Conservation (phyloP, 805 yeast species). For the Nakazawaea sp. region DNA sequence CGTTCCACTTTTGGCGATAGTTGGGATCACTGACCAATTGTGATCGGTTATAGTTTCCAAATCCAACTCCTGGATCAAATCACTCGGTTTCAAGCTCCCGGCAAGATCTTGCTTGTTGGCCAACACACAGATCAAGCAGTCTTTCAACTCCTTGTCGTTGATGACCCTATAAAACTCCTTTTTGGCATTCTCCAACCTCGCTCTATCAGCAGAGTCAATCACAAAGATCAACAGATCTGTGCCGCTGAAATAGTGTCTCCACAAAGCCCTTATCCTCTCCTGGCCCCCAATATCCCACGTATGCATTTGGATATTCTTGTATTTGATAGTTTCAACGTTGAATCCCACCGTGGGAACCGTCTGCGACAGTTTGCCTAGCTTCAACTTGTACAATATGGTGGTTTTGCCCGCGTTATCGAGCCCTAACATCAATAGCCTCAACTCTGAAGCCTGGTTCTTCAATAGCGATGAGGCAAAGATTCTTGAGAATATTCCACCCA, state of each 20-base stretch:
- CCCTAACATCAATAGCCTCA: slow-evolving; percentile 79
- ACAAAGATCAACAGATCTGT: slow-evolving; percentile 90
- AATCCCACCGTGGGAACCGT: slow-evolving; percentile 94
- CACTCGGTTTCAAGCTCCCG: slow-evolving; percentile 69
- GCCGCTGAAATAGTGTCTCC: slow-evolving; percentile 95
- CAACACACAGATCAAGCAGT: slow-evolving; percentile 72
- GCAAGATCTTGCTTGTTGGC: slow-evolving; percentile 85
- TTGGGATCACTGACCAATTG: slow-evolving; percentile 87
- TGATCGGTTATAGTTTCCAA: slow-evolving; percentile 57
- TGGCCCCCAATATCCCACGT: slow-evolving; percentile 98
- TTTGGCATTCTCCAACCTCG: slow-evolving; percentile 70
- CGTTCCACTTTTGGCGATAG: slow-evolving; percentile 84
- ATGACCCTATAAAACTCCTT: slow-evolving; percentile 72
- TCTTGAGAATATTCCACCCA: slow-evolving; percentile 10
- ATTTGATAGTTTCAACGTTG: slow-evolving; percentile 82
- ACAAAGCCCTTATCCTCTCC: slow-evolving; percentile 81
- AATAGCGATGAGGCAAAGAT: slow-evolving; percentile 2
- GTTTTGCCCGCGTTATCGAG: slow-evolving; percentile 93
- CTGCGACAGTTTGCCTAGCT: slow-evolving; percentile 64
- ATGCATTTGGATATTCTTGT: slow-evolving; percentile 75
- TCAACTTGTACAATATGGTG: slow-evolving; percentile 76
- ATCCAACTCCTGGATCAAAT: slow-evolving; percentile 66
- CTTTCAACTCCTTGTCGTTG: slow-evolving; percentile 76
- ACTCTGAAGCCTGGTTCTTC: slow-evolving; percentile 12
- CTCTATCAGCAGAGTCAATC: slow-evolving; percentile 72